Percentiles rank a stretch among this genome's conserved stretches.
Evolutionary conservation across 768 basidiomycete species (phyloP).

Genomic region (Tephrocybe sp.): DNA sequence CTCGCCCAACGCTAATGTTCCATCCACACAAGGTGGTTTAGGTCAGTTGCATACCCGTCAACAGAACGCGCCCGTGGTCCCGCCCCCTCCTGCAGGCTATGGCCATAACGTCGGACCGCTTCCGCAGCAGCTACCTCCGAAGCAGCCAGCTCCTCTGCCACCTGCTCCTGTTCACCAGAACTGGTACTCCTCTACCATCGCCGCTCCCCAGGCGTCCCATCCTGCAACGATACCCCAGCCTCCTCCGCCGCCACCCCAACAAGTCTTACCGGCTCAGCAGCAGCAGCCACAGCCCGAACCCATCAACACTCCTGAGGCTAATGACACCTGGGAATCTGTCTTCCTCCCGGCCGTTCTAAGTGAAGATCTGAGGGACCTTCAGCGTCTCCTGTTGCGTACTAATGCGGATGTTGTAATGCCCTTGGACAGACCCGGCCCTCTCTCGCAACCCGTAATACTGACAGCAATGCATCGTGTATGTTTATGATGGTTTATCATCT

Average conservation of each 20-base stretch:
- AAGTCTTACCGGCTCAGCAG: slow-evolving; percentile 41
- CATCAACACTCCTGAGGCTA: slow-evolving; percentile 8
- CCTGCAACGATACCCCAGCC: slow-evolving; percentile 70
- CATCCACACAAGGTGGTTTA: slow-evolving; percentile 36
- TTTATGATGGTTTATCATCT: slow-evolving; percentile 11
- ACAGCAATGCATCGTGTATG: slow-evolving; percentile 82
- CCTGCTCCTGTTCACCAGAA: slow-evolving; percentile 41
- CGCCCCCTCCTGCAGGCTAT: slow-evolving; percentile 38
- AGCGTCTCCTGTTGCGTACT: slow-evolving; percentile 69
- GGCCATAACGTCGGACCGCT: slow-evolving; percentile 34
- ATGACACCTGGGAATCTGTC: slow-evolving; percentile 68
- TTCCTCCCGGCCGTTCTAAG: slow-evolving; percentile 76
- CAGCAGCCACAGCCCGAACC: slow-evolving; percentile 12
- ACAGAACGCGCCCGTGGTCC: slow-evolving; percentile 38
- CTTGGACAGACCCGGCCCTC: slow-evolving; percentile 60
- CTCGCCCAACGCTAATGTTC: slow-evolving; percentile 38
- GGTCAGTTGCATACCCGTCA: slow-evolving; percentile 42
- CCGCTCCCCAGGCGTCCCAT: slow-evolving; percentile 81
- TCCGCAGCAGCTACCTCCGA: slow-evolving; percentile 36
- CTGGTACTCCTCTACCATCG: slow-evolving; percentile 69
- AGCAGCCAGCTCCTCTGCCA: slow-evolving; percentile 31
- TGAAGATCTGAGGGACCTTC: slow-evolving; percentile 73
- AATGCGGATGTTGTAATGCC: slow-evolving; percentile 84
- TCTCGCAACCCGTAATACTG: slow-evolving; percentile 83
- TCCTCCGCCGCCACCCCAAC: slow-evolving; percentile 36